Base-by-base conservation (phyloP, 306 rosid genomes). In the Vicia faba region DNA sequence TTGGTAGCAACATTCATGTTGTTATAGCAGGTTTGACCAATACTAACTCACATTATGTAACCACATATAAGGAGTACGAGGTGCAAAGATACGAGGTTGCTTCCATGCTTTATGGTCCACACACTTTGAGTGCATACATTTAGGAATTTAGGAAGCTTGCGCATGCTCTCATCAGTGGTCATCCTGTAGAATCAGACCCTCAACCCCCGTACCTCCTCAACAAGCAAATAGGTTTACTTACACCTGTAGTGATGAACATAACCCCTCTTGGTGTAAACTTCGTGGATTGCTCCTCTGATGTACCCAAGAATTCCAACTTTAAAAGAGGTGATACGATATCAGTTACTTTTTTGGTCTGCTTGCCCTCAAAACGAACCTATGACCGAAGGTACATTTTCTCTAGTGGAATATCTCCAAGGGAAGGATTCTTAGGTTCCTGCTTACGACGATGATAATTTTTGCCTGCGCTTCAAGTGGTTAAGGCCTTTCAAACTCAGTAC, bases 51-150 rank as follows among this genome's bases (percentile, higher is more conserved):
- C 97, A 87, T 79, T 93, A 93, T 58, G 79, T 93, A 56, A 93
- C 97, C 73, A 93, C 98, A 35, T 77, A 54, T 4, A 96, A 93
- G 79, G 98, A 93, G 83, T 93, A 86, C 50, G 19, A 86, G 69
- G 82, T 82, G 67, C 98, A 93, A 73, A 84, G 98, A 93, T 93
- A 93, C 6, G 98, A 93, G 96, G 98, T 88, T 20, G 98, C 96
- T 40, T 93, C 98, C 29, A 88, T 97, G 0, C 72, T 93, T 43
- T 93, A 81, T 59, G 98, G 98, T 46, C 98, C 97, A n/a, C 97
- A 93, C 87, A 89, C 97, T 0, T 80, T 93, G 41, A 84, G 75
- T 58, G 97, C 89, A 62, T 93, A 93, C 79, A 88, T 89, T 77
- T 97, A 93, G 48, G 98, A 89, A 80, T 93, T 93, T 68, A 76